phyloP scores from a whole-genome alignment of 106 monocot species.

The Alisma plantagoaquatica region DNA sequence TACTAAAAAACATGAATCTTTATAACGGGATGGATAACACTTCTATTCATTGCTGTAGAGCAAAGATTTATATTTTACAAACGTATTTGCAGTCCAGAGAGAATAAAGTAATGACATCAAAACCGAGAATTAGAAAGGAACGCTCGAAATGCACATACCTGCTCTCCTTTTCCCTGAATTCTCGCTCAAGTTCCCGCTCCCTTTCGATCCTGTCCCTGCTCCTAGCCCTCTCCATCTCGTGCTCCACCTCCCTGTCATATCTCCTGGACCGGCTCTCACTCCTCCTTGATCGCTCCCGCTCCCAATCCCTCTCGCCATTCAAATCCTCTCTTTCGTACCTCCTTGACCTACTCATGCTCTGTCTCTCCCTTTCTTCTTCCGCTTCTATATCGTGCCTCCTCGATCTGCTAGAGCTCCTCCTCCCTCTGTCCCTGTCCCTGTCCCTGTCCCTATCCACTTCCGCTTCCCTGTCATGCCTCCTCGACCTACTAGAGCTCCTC shows the following conservation, averaged over 20 bases:
- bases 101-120: too few relatives aligned
- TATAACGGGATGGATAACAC: too few relatives aligned
- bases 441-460: conserved; percentile 9
- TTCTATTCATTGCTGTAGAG: too few relatives aligned
- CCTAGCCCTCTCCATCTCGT: conserved; percentile 10
- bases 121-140: too few relatives aligned
- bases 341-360: conserved; percentile 6
- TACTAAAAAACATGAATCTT: too few relatives aligned
- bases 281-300: conserved; percentile 3
- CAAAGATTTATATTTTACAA: too few relatives aligned
- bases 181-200: conserved; percentile 15
- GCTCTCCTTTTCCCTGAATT: conserved; percentile 18
- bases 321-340: conserved; percentile 1
- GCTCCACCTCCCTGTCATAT: conserved; percentile 3
- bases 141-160: too few relatives aligned
- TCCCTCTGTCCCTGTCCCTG: conserved; percentile 3
- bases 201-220: conserved; percentile 3
- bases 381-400: neutral
- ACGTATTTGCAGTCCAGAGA: too few relatives aligned
- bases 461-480: conserved; percentile 3
- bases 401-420: neutral
- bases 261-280: neutral
- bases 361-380: conserved; percentile 19
- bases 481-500: neutral
- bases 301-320: conserved; percentile 1